A percentile compares a stretch with the other conserved stretches of the same genome.
Conservation (phyloP, 139 green algal species). For the Chara braunii region DNA sequence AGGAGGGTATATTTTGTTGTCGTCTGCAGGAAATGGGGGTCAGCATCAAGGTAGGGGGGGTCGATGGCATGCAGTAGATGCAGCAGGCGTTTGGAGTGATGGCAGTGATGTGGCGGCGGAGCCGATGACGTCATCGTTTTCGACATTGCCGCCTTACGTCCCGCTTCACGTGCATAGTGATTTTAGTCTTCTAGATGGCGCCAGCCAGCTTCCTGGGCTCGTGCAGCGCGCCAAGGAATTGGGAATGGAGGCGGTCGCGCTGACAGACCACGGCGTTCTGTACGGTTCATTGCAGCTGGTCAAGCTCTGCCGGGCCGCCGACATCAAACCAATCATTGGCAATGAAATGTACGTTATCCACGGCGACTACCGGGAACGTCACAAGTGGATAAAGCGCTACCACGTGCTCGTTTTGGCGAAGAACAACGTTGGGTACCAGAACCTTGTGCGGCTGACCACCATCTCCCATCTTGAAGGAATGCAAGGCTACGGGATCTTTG, state of each 20-base stretch:
- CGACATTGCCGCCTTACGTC: slow-evolving; percentile 23
- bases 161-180: slow-evolving; percentile 22
- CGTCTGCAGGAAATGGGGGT: too few relatives aligned
- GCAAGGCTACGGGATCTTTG: background rate
- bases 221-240: slow-evolving; percentile 24
- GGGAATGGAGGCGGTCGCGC: slow-evolving; percentile 17
- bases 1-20: too few relatives aligned
- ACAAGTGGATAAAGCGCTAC: slow-evolving; percentile 2
- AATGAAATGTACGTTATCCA: slow-evolving; percentile 41
- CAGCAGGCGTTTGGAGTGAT: too few relatives aligned
- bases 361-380: background rate
- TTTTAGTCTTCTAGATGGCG: slow-evolving; percentile 25
- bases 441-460: slow-evolving; percentile 28
- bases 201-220: slow-evolving; percentile 12
- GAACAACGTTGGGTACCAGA: slow-evolving; percentile 20
- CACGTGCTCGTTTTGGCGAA: slow-evolving; percentile 34
- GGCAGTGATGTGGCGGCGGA: too few relatives aligned
- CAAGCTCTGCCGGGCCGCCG: slow-evolving; percentile 6
- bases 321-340: slow-evolving; percentile 38
- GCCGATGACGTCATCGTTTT: too few relatives aligned
- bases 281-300: slow-evolving; percentile 29
- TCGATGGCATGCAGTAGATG: too few relatives aligned
- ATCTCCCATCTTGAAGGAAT: slow-evolving; percentile 30
- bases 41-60: too few relatives aligned
- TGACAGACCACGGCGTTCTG: slow-evolving; percentile 39